Base-by-base conservation (phyloP, 176 grass and related monocot species). In the Avena eriantha region DNA sequence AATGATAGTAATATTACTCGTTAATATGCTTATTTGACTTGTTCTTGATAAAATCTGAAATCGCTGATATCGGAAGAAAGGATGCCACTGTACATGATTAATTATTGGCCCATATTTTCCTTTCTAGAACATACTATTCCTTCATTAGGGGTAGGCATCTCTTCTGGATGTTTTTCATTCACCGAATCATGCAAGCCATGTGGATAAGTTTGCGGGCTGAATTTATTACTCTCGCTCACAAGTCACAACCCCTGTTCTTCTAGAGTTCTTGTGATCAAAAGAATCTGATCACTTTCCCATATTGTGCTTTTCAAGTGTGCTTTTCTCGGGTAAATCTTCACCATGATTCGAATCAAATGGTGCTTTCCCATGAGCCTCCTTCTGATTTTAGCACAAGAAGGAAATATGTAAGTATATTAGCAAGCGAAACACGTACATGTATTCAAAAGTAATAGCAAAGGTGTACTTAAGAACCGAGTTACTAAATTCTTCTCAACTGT, bases 291-390 rank as follows among this genome's bases (percentile, higher is more conserved):
- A 34, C 51, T 55, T 90, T 88, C 81, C 73, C 90, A 72, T 68
- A 29, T 29, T 54, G 54, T 77, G n/a, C 58, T 79, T 76, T 73
- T 65, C 71, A 4, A 64, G 36, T 81, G 86, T 78, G 73, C 36
- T 60, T 67, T 89, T 88, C 56, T 87, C 92, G 57, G 81, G 84
- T 90, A 94, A 95, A 55, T 92, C 96, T 86, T 95, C 93, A 89
- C 84, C 85, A 73, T 90, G 56, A 31, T 84, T 94, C 31, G 88
- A 91, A 77, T 60, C 87, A 66, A 84, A 83, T 58, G 85, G 83
- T 46, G 19, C 86, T 82, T 80, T 78, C 55, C 65, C 82, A 82
- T 79, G 76, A 64, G 73, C 50, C 65, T 92, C 90, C 92, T 98
- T 86, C 67, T 19, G 72, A 69, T 74, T 97, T 29, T 21, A 83